phyloP scores from a whole-genome alignment of 2,329 filamentous ascomycete species.

The Myriosclerotinia scirpicola region DNA sequence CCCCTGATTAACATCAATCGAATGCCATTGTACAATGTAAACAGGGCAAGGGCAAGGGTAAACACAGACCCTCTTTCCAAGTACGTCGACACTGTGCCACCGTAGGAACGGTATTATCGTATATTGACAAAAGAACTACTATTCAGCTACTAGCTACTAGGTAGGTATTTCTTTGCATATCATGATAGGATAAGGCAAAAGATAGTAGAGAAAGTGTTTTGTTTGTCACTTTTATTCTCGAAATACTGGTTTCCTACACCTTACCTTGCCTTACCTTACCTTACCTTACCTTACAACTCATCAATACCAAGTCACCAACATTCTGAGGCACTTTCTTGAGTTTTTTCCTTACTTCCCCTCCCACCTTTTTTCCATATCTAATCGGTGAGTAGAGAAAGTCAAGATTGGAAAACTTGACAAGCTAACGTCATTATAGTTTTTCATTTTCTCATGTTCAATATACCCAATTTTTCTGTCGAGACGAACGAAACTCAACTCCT shows the following conservation, averaged over 20 bases:
- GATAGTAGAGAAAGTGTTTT: neutral
- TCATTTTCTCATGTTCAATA: constrained; percentile 18
- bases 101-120: too few relatives aligned
- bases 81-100: too few relatives aligned
- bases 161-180: constrained; percentile 2
- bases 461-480: neutral
- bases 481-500: neutral
- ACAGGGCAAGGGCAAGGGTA: constrained; percentile 6
- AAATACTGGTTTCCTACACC: neutral
- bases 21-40: neutral
- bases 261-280: too few relatives aligned
- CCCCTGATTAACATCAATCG: constrained; percentile 19
- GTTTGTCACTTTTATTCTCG: neutral
- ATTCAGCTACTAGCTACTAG: too few relatives aligned
- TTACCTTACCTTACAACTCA: neutral
- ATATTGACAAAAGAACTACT: neutral
- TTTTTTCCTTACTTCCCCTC: neutral
- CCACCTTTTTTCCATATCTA: neutral
- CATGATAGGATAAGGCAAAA: constrained; percentile 17
- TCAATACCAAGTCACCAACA: neutral
- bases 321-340: neutral
- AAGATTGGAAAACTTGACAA: constrained; percentile 1
- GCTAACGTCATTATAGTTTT: constrained; percentile 7
- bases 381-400: constrained; percentile 4
- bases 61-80: constrained; percentile 1